phyloP scores from a whole-genome alignment of 768 basidiomycete genomes.

The Holtermannia corniformis region DNA sequence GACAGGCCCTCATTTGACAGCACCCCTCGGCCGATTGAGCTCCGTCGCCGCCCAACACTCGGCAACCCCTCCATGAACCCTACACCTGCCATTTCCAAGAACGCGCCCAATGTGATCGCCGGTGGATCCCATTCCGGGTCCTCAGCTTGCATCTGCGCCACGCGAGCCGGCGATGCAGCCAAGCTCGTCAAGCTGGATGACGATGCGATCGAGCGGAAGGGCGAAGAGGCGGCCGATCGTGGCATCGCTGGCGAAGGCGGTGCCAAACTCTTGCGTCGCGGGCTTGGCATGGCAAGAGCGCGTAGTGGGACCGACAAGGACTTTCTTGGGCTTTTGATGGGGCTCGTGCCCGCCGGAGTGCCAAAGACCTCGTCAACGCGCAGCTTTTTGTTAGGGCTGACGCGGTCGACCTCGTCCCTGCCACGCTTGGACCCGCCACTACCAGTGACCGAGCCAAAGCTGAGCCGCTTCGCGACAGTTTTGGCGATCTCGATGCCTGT shows the following conservation, averaged over 20 bases:
- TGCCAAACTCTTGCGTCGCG: conserved; percentile 2
- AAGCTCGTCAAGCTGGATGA: neutral
- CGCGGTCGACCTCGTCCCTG: conserved; percentile 3
- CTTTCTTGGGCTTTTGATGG: neutral
- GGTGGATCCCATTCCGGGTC: conserved; percentile 18
- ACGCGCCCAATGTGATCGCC: conserved; percentile 30
- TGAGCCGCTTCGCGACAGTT: conserved; percentile 38
- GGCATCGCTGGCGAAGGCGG: neutral
- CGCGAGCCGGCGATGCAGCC: conserved; percentile 7
- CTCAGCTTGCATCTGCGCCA: no score
- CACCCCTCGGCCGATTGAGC: conserved; percentile 33
- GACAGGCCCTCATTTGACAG: conserved; percentile 17
- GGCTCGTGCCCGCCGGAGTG: neutral
- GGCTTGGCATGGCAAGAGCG: neutral
- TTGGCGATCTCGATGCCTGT: conserved; percentile 29
- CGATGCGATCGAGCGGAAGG: neutral
- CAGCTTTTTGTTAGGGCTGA: conserved; percentile 3
- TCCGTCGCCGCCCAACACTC: conserved; percentile 29
- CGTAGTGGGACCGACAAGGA: neutral
- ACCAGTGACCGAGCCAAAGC: conserved; percentile 24
- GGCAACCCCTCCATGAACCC: conserved; percentile 39
- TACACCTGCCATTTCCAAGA: conserved; percentile 42
- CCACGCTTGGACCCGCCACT: conserved; percentile 15
- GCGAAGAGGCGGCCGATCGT: neutral
- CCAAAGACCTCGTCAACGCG: conserved; percentile 11